Evolutionary conservation across 148 eudicot species (phyloP).

Genomic region (Pouteria glomerata): DNA sequence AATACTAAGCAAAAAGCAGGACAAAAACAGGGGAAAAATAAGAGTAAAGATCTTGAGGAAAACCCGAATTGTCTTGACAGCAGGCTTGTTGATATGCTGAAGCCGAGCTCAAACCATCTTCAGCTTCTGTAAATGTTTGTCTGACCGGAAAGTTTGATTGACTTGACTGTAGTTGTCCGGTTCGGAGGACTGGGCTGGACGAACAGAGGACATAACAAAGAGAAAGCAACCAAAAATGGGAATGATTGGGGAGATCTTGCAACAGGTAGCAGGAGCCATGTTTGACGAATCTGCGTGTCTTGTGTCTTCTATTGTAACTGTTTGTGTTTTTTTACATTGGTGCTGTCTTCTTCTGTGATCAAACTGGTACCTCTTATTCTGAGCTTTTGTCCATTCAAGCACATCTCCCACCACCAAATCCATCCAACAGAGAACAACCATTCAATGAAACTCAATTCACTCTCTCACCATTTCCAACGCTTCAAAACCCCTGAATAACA

Average conservation of each 20-base stretch:
- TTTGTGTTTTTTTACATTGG: slow-evolving; percentile 25
- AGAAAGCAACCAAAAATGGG: slow-evolving; percentile 43
- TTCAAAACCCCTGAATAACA: slow-evolving; percentile 5
- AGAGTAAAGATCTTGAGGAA: not conserved
- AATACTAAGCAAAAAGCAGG: too few relatives aligned
- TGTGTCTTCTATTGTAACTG: slow-evolving; percentile 26
- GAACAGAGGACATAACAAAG: slow-evolving; percentile 37
- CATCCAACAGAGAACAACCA: slow-evolving; percentile 14
- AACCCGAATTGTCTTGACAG: slow-evolving; percentile 74
- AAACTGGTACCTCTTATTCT: slow-evolving; percentile 13
- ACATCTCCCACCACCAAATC: slow-evolving; percentile 9
- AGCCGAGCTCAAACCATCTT: slow-evolving; percentile 55
- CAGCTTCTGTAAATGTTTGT: slow-evolving; percentile 36
- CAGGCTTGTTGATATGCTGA: slow-evolving; percentile 69
- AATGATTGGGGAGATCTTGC: slow-evolving; percentile 49
- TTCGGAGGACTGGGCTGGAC: slow-evolving; percentile 22
- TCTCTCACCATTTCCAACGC: slow-evolving; percentile 27
- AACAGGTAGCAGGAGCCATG: slow-evolving; percentile 17
- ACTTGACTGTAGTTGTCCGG: slow-evolving; percentile 14
- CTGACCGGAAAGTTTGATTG: slow-evolving; percentile 44
- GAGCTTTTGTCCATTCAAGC: slow-evolving; percentile 19
- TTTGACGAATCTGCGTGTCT: slow-evolving; percentile 4
- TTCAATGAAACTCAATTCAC: slow-evolving; percentile 14
- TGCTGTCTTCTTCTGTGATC: slow-evolving; percentile 45
- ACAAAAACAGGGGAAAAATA: not conserved